Conservation (phyloP, 1,284 basidiomycete genomes). For the Bjerkandera adusta region DNA sequence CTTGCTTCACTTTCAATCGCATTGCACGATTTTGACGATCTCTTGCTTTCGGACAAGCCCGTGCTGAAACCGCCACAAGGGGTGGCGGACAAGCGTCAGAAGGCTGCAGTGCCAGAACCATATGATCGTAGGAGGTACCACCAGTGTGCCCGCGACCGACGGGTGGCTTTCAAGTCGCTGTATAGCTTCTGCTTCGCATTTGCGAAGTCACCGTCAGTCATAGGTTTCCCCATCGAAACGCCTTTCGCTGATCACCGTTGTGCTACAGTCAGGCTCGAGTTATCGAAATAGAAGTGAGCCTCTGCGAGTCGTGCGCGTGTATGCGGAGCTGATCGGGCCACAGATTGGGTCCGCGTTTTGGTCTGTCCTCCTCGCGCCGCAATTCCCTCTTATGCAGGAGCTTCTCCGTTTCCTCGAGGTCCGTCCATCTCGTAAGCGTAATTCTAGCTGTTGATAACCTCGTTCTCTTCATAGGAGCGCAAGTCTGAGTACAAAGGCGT, state of each 20-base stretch:
- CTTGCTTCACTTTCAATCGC: constrained; percentile 46
- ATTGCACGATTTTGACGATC: constrained; percentile 58
- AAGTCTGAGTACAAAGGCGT: constrained; percentile 65
- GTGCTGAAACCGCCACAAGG: constrained; percentile 24
- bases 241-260: not conserved
- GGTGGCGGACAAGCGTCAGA: constrained; percentile 36
- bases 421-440: constrained; percentile 23
- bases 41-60: constrained; percentile 53
- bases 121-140: constrained; percentile 58
- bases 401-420: constrained; percentile 65
- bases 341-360: constrained; percentile 72
- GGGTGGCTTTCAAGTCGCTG: constrained; percentile 56
- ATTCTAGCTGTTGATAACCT: not conserved
- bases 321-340: not conserved
- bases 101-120: constrained; percentile 25
- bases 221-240: not conserved
- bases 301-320: not conserved
- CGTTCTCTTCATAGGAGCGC: constrained; percentile 39
- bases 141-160: constrained; percentile 45
- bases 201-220: constrained; percentile 57
- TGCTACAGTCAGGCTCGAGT: constrained; percentile 57
- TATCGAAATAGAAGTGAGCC: constrained; percentile 71
- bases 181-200: constrained; percentile 69
- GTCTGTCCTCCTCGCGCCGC: constrained; percentile 64
- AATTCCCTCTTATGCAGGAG: constrained; percentile 61